phyloP scores from a whole-genome alignment of 257 asterid genomes.

The Eucommia ulmoides region DNA sequence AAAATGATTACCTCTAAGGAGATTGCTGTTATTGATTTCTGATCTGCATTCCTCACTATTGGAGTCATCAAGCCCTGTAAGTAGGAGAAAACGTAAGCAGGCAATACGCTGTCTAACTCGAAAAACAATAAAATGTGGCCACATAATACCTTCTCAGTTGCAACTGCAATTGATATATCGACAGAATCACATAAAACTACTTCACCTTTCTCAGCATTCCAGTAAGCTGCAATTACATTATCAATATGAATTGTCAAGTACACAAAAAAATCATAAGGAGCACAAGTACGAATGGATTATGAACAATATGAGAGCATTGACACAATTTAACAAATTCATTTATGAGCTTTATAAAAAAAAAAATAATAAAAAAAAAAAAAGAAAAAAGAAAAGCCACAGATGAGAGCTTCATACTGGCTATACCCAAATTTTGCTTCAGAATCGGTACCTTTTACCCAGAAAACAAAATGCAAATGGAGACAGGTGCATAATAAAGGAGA shows the following conservation, averaged over 20 bases:
- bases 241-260: neutral
- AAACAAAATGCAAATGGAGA: too few species aligned
- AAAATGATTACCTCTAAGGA: constrained; percentile 60
- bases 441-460: too few species aligned
- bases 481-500: too few species aligned
- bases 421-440: too few species aligned
- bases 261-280: too few species aligned
- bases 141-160: constrained; percentile 82
- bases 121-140: constrained; percentile 8
- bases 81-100: constrained; percentile 13
- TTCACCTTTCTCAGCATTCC: constrained; percentile 77
- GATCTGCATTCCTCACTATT: constrained; percentile 85
- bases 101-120: constrained; percentile 7
- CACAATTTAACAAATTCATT: too few species aligned
- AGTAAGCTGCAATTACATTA: constrained; percentile 49
- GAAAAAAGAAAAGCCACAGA: too few species aligned
- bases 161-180: constrained; percentile 97
- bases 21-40: constrained; percentile 88
- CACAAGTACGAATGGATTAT: too few species aligned
- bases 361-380: too few species aligned
- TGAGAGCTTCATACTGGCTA: too few species aligned
- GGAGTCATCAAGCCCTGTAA: constrained; percentile 98
- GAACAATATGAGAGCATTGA: too few species aligned
- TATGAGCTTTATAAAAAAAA: too few species aligned
- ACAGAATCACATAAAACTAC: constrained; percentile 59